Base-by-base conservation (phyloP, 2,329 filamentous ascomycete genomes). In the Neofusicoccum umdonicola region DNA sequence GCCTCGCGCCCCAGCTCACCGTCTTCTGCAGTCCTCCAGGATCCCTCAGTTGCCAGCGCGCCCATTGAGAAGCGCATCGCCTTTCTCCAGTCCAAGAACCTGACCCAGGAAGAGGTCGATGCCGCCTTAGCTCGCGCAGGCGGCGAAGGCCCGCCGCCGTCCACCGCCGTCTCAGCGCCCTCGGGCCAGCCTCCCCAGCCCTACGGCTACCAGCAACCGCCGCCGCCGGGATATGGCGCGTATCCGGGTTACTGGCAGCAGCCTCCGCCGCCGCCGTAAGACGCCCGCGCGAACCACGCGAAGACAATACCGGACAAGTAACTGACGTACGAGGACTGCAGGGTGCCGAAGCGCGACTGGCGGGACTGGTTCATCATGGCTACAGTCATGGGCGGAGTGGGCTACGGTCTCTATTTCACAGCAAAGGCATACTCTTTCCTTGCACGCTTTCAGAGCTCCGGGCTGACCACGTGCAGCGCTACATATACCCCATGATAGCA, bases 341-440 rank as follows among this genome's bases (percentile, higher is more conserved):
- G 76, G 63, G 73, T 88, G 2, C 93, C 93, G 3, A 89, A 88
- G 74, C 85, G 95, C 73, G 95, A 99, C 79, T 99, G 95, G 95
- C 87, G 96, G 67, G 95, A 99, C 76, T 98, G 93, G 91, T 99
- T 99, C 79, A 98, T 99, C 78, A 97, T 98, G 92, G 95, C 95
- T 7, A 99, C 95, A 0, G 91, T 98, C 12, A 90, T 96, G 67
- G 90, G 93, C 65, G 92, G 93, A 56, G 89, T 97, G 19, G 86
- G 92, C 44, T 98, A 97, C 73, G 94, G 93, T 0, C 79, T 97
- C 22, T 99, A 95, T 75, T 87, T 89, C 68, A 85, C 97, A 15
- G 91, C 93, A 66, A 96, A 96, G 86, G 90, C 92, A 37, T 52
- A 6, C 12, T 9, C 13, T 5, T 39, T 11, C 41, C 42, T 12